phyloP scores from a whole-genome alignment of 805 yeast species.

The Lachancea nothofagi region DNA sequence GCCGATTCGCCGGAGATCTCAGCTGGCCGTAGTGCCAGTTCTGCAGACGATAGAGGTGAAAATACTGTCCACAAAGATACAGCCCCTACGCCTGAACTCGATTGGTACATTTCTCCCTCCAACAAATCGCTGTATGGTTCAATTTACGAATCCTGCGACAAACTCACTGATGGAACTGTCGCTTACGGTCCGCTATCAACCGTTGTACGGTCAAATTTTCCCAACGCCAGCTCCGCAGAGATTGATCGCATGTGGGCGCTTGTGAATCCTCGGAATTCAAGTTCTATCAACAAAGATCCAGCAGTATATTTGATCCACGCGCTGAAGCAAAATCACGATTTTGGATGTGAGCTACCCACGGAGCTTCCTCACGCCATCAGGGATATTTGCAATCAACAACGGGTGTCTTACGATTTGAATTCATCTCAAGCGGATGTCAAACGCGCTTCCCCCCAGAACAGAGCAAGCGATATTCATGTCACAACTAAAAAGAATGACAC shows the following conservation, averaged over 20 bases:
- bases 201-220: slow-evolving; percentile 56
- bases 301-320: slow-evolving; percentile 84
- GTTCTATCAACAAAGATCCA: slow-evolving; percentile 91
- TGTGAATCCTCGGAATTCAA: slow-evolving; percentile 83
- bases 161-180: slow-evolving; percentile 80
- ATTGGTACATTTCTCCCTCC: slow-evolving; percentile 93
- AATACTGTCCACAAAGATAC: background rate
- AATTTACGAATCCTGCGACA: slow-evolving; percentile 47
- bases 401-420: slow-evolving; percentile 62
- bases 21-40: background rate
- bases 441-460: slow-evolving; percentile 18
- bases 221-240: slow-evolving; percentile 76
- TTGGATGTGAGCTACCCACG: slow-evolving; percentile 79
- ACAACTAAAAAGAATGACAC: slow-evolving; percentile 46
- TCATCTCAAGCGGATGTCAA: slow-evolving; percentile 47
- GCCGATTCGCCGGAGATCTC: slow-evolving; percentile 3
- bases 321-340: slow-evolving; percentile 76
- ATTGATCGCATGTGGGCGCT: slow-evolving; percentile 89
- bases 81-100: slow-evolving; percentile 43
- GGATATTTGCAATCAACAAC: slow-evolving; percentile 85
- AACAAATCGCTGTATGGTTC: slow-evolving; percentile 76
- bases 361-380: slow-evolving; percentile 91
- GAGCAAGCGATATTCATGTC: slow-evolving; percentile 16
- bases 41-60: background rate
- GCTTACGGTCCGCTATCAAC: slow-evolving; percentile 65